Conservation (phyloP, 352 stramenopile species). For the Globisporangium carolinianum region DNA sequence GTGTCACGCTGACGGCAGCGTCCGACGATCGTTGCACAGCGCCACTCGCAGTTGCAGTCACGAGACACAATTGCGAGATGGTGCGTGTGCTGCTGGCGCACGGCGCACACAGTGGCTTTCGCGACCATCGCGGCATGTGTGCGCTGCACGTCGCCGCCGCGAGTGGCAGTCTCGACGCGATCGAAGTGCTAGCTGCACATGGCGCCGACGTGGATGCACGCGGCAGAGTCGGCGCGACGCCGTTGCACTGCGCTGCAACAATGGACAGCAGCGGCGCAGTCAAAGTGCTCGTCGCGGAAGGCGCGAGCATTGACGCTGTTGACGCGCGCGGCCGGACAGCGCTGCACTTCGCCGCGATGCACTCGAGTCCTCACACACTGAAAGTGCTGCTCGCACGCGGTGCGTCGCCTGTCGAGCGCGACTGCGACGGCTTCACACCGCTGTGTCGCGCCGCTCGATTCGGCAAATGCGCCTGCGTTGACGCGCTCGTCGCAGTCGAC, state of each 20-base stretch:
- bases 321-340: too few relatives aligned
- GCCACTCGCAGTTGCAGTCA: not conserved
- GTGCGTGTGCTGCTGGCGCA: conserved; percentile 1
- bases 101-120: not conserved
- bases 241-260: not conserved
- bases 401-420: not conserved
- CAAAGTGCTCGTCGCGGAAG: too few relatives aligned
- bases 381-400: not conserved
- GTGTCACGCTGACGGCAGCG: not conserved
- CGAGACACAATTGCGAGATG: not conserved
- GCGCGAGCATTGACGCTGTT: too few relatives aligned
- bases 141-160: not conserved
- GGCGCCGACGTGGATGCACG: not conserved
- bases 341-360: not conserved
- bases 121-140: not conserved
- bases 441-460: not conserved
- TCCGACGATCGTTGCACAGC: not conserved
- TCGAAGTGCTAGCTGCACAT: not conserved
- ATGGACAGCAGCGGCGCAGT: too few relatives aligned
- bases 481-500: not conserved
- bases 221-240: not conserved
- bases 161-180: not conserved
- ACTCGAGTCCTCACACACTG: not conserved
- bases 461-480: not conserved
- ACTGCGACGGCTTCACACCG: not conserved